phyloP scores from a whole-genome alignment of 192 early-diverging fungal genomes.

The Dissophora globulifera region DNA sequence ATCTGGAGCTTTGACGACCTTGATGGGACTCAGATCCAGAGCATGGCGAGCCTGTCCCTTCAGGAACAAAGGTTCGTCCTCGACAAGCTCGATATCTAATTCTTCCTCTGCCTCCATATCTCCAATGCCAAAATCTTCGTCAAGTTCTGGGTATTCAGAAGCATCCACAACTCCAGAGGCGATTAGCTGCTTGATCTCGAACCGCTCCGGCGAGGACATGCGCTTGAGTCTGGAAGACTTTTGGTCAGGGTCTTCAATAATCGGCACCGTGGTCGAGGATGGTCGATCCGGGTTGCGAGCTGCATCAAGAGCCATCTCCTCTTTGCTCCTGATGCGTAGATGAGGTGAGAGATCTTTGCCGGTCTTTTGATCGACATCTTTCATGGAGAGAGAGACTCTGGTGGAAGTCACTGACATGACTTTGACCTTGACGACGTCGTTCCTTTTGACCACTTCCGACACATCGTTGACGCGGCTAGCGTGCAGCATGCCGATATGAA shows the following conservation, averaged over 20 bases:
- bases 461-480: slow-evolving; percentile 79
- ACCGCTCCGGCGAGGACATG: slow-evolving; percentile 93
- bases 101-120: slow-evolving; percentile 94
- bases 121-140: slow-evolving; percentile 87
- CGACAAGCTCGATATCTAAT: slow-evolving; percentile 95
- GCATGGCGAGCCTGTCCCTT: slow-evolving; percentile 90
- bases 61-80: slow-evolving; percentile 95
- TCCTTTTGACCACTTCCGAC: slow-evolving; percentile 85
- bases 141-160: slow-evolving; percentile 86
- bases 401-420: slow-evolving; percentile 90
- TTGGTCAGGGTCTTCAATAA: slow-evolving; percentile 61
- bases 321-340: slow-evolving; percentile 71
- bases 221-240: slow-evolving; percentile 72
- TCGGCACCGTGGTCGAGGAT: slow-evolving; percentile 40
- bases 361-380: slow-evolving; percentile 94
- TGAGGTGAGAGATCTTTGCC: slow-evolving; percentile 90
- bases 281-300: slow-evolving; percentile 76
- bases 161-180: slow-evolving; percentile 91
- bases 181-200: slow-evolving; percentile 98
- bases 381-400: slow-evolving; percentile 90
- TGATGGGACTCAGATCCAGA: slow-evolving; percentile 91
- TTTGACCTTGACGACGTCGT: slow-evolving; percentile 91
- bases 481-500: slow-evolving; percentile 83
- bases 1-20: slow-evolving; percentile 98
- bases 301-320: slow-evolving; percentile 71